Evolutionary conservation across 441 rosid genomes (phyloP), one percentile per base, ranked within the genome.

Genomic region (Euphorbia schlechtendalii): DNA sequence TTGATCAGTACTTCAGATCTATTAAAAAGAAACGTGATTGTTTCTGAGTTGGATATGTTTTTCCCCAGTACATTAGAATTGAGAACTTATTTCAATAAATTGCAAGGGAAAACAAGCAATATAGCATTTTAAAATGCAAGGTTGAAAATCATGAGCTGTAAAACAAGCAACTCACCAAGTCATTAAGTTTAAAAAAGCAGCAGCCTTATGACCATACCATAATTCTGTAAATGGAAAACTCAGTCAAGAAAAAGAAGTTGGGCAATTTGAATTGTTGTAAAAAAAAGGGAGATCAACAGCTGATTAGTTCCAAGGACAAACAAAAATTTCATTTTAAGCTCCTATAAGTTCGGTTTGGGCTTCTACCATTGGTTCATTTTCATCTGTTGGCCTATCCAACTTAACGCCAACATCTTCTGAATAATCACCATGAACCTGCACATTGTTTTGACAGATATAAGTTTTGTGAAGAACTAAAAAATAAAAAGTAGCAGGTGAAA

Each of bases 341-440:
- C 48, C 54, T 34, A 64, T 68, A 51, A 83, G 70, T 63, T 84
- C 91, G 0, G 90, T 59, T 27, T 87, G 61, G 12, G 66, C 87
- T 66, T 87, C 95, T 0, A 75, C 81, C 75, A 79, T 28, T 17
- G 85, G 57, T 71, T 89, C 96, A 8, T 92, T 59, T 71, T 89
- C 95, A 4, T 92, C 98, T 7, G 82, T 92, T 10, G 96, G 86
- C 77, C 98, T 86, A 0, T 92, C 98, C 66, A 92, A 52, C 76
- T 86, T 89, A 67, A 81, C 78, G 69, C 96, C 98, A 67, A 89
- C 77, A 81, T 92, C 98, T 34, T 87, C 98, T 0, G 96, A 72
- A 68, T 80, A 81, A 76, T 92, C 98, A 10, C 98, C 96, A 55
- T 89, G 96, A 45, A 92, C 98, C 97, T 86, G 66, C 52, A 62